phyloP scores from a whole-genome alignment of 306 rosid species.

The Neltuma alba region DNA sequence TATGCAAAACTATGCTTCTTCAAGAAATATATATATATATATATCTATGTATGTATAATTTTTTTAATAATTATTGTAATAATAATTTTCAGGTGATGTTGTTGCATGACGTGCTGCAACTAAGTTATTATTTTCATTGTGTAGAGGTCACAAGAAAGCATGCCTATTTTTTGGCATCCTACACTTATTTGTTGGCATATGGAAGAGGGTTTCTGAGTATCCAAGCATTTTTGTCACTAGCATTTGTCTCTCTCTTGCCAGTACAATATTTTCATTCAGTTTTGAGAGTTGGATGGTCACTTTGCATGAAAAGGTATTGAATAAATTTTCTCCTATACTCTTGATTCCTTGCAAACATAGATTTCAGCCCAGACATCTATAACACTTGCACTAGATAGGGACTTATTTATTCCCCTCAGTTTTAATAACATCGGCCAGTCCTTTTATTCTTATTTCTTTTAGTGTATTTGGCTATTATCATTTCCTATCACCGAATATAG shows the following conservation, averaged over 20 bases:
- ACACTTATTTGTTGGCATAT: slow-evolving; percentile 68
- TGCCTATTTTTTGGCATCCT: slow-evolving; percentile 72
- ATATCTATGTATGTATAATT: too few relatives aligned
- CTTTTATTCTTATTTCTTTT: background rate
- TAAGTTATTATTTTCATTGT: slow-evolving; percentile 34
- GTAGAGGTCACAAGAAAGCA: slow-evolving; percentile 84
- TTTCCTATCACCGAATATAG: slow-evolving; percentile 7
- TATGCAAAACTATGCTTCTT: slow-evolving; percentile 26
- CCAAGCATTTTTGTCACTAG: slow-evolving; percentile 65
- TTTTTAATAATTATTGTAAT: too few relatives aligned
- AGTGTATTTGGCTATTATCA: background rate
- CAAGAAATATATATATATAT: background rate
- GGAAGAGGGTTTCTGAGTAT: slow-evolving; percentile 70
- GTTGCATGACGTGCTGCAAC: slow-evolving; percentile 17
- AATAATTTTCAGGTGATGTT: slow-evolving; percentile 30
- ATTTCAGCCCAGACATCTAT: slow-evolving; percentile 23
- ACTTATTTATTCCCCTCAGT: slow-evolving; percentile 17
- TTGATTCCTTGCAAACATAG: slow-evolving; percentile 19
- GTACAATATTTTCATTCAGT: slow-evolving; percentile 76
- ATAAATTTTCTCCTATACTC: slow-evolving; percentile 26
- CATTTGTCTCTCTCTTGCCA: slow-evolving; percentile 71
- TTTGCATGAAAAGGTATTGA: slow-evolving; percentile 84
- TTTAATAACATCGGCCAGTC: slow-evolving; percentile 27
- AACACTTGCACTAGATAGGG: slow-evolving; percentile 20
- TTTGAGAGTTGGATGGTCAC: slow-evolving; percentile 92